Evolutionary conservation across 331 rosid species (phyloP).

Genomic region (Saraca asoca): DNA sequence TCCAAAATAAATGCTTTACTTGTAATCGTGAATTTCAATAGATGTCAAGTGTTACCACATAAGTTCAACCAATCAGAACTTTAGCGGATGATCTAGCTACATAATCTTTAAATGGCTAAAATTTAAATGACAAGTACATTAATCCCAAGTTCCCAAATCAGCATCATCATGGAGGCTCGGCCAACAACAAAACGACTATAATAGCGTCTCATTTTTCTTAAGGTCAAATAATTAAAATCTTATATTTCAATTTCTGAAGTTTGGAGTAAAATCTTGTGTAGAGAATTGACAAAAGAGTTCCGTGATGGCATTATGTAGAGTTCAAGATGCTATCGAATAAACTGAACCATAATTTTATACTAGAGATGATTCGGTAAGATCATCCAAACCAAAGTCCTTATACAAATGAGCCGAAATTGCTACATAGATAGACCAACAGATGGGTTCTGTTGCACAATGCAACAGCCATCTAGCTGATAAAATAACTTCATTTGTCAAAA

Average conservation of each 20-base stretch:
- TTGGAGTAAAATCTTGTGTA: too few species aligned
- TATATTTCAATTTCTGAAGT: constrained; percentile 1
- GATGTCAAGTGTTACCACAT: neutral
- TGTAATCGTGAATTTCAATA: constrained; percentile 5
- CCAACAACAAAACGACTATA: neutral
- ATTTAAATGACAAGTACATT: neutral
- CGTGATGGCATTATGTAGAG: constrained; percentile 6
- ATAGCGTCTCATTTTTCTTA: constrained; percentile 9
- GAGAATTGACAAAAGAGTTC: neutral
- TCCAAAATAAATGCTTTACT: constrained; percentile 2
- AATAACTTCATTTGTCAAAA: neutral
- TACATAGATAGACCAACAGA: constrained; percentile 12
- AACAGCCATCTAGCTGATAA: neutral
- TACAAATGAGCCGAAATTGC: constrained; percentile 3
- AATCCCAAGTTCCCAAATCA: constrained; percentile 13
- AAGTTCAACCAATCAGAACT: constrained; percentile 1
- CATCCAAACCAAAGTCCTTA: neutral
- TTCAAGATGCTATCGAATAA: neutral
- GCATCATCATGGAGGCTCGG: neutral
- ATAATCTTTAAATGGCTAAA: neutral
- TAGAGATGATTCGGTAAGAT: constrained; percentile 8
- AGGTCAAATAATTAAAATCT: neutral
- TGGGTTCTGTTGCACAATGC: neutral
- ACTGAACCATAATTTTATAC: neutral
- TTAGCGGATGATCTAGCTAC: constrained; percentile 6